These are phyloP conservation scores for Colletotrichum lupini DNA, from an alignment of 2,329 filamentous ascomycete species.

Conservation along the genomic window DNA sequence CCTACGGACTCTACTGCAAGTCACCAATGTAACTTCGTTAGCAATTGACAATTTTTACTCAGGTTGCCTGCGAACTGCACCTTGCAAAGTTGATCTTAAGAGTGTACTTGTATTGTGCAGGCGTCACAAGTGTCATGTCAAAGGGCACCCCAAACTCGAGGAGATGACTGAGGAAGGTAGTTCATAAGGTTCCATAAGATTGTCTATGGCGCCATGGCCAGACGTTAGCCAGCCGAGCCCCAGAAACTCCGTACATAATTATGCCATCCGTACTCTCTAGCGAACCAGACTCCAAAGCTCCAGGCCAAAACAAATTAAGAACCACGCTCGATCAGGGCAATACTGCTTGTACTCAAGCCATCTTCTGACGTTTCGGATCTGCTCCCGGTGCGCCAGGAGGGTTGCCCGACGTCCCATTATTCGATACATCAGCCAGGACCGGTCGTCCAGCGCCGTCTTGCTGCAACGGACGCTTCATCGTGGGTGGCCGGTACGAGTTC, in stretches of 20 bases:
- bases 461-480: conserved; percentile 53
- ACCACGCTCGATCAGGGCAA: too few relatives aligned
- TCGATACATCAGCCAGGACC: conserved; percentile 62
- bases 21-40: too few relatives aligned
- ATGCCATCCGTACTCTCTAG: background rate
- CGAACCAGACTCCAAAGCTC: conserved; percentile 19
- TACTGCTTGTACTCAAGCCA: conserved; percentile 39
- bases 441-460: conserved; percentile 47
- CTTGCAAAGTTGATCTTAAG: too few relatives aligned
- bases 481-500: conserved; percentile 68
- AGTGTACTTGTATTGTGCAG: background rate
- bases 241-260: conserved; percentile 1
- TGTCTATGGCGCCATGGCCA: background rate
- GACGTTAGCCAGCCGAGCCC: background rate
- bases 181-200: background rate
- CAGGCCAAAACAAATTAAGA: background rate
- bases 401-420: conserved; percentile 50
- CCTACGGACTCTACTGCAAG: too few relatives aligned
- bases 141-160: background rate
- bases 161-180: background rate
- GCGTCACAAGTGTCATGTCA: background rate
- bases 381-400: conserved; percentile 41
- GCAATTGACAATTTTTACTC: too few relatives aligned
- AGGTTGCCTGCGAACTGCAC: too few relatives aligned
- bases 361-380: conserved; percentile 66